phyloP scores from a whole-genome alignment of 1,139 yeast species.

The Diutina pseudorugosa region DNA sequence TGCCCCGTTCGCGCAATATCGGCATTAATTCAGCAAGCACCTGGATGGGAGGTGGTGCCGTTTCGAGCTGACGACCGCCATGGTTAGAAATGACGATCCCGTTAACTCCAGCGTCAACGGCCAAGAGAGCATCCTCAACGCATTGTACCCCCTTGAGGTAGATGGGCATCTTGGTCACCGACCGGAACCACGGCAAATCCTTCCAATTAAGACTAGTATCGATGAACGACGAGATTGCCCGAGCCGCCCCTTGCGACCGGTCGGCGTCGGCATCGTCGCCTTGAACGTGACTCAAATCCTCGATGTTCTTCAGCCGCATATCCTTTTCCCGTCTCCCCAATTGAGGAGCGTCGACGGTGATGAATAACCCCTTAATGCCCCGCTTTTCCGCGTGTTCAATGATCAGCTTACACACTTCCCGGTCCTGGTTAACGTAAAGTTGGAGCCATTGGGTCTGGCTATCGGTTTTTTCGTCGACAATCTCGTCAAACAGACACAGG shows the following conservation, averaged over 20 bases:
- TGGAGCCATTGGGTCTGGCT: conserved; percentile 27
- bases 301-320: conserved; percentile 28
- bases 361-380: conserved; percentile 70
- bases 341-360: conserved; percentile 92
- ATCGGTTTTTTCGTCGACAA: conserved; percentile 31
- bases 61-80: conserved; percentile 4
- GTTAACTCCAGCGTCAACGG: background rate
- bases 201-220: conserved; percentile 61
- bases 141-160: conserved; percentile 4
- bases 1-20: background rate
- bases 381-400: conserved; percentile 62
- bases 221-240: conserved; percentile 69
- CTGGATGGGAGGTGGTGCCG: background rate
- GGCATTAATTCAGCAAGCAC: conserved; percentile 3
- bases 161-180: conserved; percentile 6
- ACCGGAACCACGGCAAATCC: conserved; percentile 11
- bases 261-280: conserved; percentile 47
- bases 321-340: conserved; percentile 85
- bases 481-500: conserved; percentile 44
- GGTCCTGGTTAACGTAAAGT: conserved; percentile 31
- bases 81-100: conserved; percentile 4
- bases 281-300: conserved; percentile 39
- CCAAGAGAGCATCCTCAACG: conserved; percentile 3
- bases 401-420: conserved; percentile 45
- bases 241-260: conserved; percentile 72